Conservation (phyloP, 495 filamentous ascomycete species). For the Xylona heveae region DNA sequence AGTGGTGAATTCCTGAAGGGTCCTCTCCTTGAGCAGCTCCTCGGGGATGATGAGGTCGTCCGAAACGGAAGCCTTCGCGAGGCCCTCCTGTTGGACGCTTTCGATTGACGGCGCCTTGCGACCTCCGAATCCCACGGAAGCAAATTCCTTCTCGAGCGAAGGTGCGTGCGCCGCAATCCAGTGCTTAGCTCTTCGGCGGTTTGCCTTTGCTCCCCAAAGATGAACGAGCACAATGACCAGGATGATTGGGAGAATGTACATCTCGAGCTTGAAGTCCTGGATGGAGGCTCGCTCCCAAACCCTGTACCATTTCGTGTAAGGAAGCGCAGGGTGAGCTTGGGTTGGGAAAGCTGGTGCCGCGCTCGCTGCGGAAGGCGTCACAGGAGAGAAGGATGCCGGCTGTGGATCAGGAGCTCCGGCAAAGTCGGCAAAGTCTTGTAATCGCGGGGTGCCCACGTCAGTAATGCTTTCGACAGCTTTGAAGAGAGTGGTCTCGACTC, state of each 20-base stretch:
- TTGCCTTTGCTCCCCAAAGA: constrained; percentile 60
- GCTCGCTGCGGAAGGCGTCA: constrained; percentile 18
- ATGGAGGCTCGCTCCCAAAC: constrained; percentile 72
- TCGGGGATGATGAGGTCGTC: constrained; percentile 27
- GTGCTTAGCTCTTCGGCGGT: constrained; percentile 53
- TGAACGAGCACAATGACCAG: constrained; percentile 55
- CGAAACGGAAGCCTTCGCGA: constrained; percentile 14
- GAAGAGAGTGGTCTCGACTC: neutral
- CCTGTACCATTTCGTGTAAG: constrained; percentile 92
- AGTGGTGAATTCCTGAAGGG: constrained; percentile 57
- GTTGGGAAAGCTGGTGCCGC: too few relatives aligned
- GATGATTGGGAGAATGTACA: constrained; percentile 56
- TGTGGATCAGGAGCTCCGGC: constrained; percentile 43
- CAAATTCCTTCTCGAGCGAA: constrained; percentile 58
- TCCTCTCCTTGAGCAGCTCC: constrained; percentile 57
- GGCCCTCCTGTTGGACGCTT: constrained; percentile 21
- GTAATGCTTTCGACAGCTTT: neutral
- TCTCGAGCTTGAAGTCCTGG: constrained; percentile 71
- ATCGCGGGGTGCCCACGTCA: neutral
- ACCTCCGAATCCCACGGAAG: constrained; percentile 60
- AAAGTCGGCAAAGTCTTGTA: constrained; percentile 59
- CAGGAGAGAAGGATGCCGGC: constrained; percentile 25
- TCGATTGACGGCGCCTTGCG: constrained; percentile 16
- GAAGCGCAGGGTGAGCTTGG: constrained; percentile 28
- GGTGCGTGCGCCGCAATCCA: constrained; percentile 63